Base-by-base conservation (phyloP, 2,329 filamentous ascomycete species). In the Penicillium sp. region DNA sequence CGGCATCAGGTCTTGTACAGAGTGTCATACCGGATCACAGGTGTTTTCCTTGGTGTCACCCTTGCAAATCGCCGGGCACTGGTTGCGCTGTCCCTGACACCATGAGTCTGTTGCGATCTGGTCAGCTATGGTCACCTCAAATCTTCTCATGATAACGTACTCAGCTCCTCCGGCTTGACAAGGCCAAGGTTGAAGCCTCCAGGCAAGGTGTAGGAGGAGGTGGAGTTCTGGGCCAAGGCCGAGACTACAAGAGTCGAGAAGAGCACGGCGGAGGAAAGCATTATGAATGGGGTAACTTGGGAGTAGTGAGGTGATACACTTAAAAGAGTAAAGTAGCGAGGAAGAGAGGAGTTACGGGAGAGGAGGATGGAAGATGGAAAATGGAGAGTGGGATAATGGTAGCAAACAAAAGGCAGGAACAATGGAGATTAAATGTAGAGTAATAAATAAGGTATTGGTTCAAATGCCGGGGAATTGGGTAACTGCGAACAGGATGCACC, bases 51-150 rank as follows among this genome's bases (percentile, higher is more conserved):
- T 73, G 63, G 78, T 74, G 61, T 71, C 68, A 60, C 80, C 79
- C 60, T 79, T 79, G 74, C 86, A 89, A 61, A 88, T 79, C 56
- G 79, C 70, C 16, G 82, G 83, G 75, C 86, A 89, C 45, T 80
- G 80, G 73, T 85, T 85, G 59, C 74, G 73, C 75, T 88, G 77
- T 61, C 79, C 83, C 53, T 73, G 71, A 70, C 86, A 89, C 85
- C 85, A 88, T 56, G 75, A 66, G 59, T 69, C 80, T 82, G 57
- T 49, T 16, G 33, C 19, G 33, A 22, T 19, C 26, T 31, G 11
- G 37, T 58, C 29, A 56, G 53, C 11, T 10, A 41, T 19, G 21
- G 7, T 22, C 53, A 27, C 3, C 26, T 21, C 11, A 31, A 14
- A 48, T n/a, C 6, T 31, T 35, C 37, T 21, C 29, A 13, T 4